These are phyloP conservation scores for Cytospora leucostoma DNA, from an alignment of 2,329 filamentous ascomycete species.

Conservation along the genomic window DNA sequence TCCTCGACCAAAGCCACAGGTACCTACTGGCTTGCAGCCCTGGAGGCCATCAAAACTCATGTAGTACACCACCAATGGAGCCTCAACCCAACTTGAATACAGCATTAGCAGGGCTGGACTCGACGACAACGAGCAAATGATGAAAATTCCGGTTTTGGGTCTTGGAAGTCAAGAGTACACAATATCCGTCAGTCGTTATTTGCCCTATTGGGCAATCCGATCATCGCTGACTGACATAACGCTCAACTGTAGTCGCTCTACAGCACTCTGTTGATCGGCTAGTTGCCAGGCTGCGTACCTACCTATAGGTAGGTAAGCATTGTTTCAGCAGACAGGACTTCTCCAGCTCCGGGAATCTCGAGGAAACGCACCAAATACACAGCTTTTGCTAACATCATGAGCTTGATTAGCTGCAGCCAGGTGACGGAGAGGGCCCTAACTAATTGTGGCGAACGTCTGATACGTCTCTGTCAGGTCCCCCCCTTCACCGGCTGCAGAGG, in stretches of 20 bases:
- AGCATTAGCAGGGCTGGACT: not conserved
- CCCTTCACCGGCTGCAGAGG: conserved; percentile 18
- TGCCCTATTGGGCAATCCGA: conserved; percentile 25
- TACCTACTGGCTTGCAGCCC: not conserved
- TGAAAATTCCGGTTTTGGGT: too few relatives aligned
- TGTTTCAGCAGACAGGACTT: not conserved
- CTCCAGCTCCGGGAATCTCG: not conserved
- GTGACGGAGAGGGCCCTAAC: not conserved
- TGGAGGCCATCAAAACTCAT: not conserved
- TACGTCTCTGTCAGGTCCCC: not conserved
- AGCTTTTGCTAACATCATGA: conserved; percentile 3
- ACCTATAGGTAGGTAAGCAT: too few relatives aligned
- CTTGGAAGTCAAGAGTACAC: not conserved
- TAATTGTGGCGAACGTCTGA: conserved; percentile 11
- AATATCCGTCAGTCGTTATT: not conserved
- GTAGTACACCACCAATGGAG: conserved; percentile 2
- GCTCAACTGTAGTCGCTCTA: conserved; percentile 10
- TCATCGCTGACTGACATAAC: conserved; percentile 4
- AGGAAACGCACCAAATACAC: not conserved
- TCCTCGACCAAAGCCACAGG: not conserved
- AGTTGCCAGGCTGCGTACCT: not conserved
- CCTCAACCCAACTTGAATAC: not conserved
- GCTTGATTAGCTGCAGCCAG: not conserved
- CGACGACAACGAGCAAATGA: not conserved
- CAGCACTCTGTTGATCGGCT: conserved; percentile 9